These are phyloP conservation scores for Tetracladium setigerum DNA, from an alignment of 495 filamentous ascomycete species.

Conservation along the genomic window DNA sequence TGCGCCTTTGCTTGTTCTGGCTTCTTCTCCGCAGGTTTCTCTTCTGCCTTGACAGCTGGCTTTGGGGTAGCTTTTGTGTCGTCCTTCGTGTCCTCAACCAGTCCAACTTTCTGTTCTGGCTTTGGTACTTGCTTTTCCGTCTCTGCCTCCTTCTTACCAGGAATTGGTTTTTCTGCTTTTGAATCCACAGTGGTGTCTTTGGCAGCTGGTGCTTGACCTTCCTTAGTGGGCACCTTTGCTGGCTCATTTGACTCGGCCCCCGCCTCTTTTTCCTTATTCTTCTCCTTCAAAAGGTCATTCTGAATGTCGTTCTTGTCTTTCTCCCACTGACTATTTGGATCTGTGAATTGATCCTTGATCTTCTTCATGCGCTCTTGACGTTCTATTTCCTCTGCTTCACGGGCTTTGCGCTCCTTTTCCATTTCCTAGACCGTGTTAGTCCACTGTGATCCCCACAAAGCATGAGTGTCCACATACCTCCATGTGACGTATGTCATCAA, in stretches of 20 bases:
- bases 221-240: not conserved
- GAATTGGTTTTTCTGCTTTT: too few species aligned
- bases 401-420: constrained; percentile 68
- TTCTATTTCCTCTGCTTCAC: constrained; percentile 67
- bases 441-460: not conserved
- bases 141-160: constrained; percentile 1
- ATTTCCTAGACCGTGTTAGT: constrained; percentile 53
- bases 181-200: not conserved
- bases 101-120: not conserved
- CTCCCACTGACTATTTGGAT: constrained; percentile 68
- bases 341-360: constrained; percentile 64
- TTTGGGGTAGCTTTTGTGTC: constrained; percentile 3
- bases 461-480: constrained; percentile 41
- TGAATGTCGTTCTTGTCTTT: constrained; percentile 72
- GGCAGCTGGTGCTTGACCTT: constrained; percentile 1
- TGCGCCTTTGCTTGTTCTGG: constrained; percentile 22
- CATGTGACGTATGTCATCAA: constrained; percentile 97
- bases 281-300: constrained; percentile 45
- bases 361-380: constrained; percentile 55
- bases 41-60: not conserved
- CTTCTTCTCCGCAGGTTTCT: constrained; percentile 23
- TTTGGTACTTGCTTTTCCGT: not conserved
- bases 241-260: not conserved
- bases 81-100: not conserved
- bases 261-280: constrained; percentile 9